Evolutionary conservation across 768 basidiomycete species (phyloP).

Genomic region (Crassisporium funariophilum): DNA sequence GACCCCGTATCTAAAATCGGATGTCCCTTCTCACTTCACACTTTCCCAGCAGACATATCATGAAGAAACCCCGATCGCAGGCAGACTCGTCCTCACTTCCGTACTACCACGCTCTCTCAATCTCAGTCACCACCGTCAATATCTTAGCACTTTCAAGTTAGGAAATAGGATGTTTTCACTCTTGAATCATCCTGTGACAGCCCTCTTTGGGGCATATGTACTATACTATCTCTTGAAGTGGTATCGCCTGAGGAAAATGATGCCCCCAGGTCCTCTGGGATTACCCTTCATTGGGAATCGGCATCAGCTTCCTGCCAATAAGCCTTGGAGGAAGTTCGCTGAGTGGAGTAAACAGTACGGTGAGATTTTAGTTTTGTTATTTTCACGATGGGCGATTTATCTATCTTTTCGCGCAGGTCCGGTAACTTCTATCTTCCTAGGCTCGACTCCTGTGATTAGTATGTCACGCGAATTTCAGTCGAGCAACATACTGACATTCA

Average conservation of each 20-base stretch:
- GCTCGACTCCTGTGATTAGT: constrained; percentile 46
- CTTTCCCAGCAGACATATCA: too few species aligned
- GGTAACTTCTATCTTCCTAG: constrained; percentile 43
- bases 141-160: too few species aligned
- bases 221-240: constrained; percentile 28
- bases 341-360: constrained; percentile 50
- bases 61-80: too few species aligned
- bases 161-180: too few species aligned
- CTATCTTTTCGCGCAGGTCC: constrained; percentile 33
- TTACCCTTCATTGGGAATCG: constrained; percentile 48
- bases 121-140: too few species aligned
- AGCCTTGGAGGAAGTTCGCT: constrained; percentile 52
- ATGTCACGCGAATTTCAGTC: too few species aligned
- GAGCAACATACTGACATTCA: too few species aligned
- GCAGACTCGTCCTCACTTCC: too few species aligned
- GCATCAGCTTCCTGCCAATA: constrained; percentile 43
- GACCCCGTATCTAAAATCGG: too few species aligned
- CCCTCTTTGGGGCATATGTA: constrained; percentile 16
- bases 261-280: constrained; percentile 50
- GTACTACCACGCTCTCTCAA: too few species aligned
- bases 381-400: constrained; percentile 1
- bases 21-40: too few species aligned
- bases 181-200: too few species aligned
- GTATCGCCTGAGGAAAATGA: constrained; percentile 30
- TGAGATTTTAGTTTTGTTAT: constrained; percentile 16